These are phyloP conservation scores for Chlamydomonas applanata DNA, from an alignment of 139 green algal species.

Conservation along the genomic window DNA sequence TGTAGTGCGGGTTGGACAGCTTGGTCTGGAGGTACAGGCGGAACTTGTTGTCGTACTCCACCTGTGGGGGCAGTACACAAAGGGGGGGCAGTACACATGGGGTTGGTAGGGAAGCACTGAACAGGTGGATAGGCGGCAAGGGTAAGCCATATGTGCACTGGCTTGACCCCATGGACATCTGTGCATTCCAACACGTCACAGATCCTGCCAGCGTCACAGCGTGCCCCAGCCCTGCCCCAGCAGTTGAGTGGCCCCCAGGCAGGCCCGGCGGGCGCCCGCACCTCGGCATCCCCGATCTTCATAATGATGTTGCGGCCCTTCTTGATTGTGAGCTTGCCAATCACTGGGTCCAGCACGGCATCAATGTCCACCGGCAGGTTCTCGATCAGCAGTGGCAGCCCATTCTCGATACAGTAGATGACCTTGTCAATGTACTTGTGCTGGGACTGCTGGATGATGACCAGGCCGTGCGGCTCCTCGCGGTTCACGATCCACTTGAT, in stretches of 20 bases:
- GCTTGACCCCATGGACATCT: no score
- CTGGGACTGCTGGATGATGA: constrained; percentile 84
- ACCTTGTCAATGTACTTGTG: constrained; percentile 85
- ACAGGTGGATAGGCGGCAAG: neutral
- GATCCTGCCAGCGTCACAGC: no score
- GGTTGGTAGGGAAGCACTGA: neutral
- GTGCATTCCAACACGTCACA: no score
- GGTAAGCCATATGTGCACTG: neutral
- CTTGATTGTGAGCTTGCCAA: constrained; percentile 72
- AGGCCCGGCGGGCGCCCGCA: no score
- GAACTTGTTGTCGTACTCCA: constrained; percentile 51
- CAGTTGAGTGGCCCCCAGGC: no score
- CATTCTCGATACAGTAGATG: constrained; percentile 80
- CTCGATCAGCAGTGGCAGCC: constrained; percentile 84
- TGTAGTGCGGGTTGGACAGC: constrained; percentile 88
- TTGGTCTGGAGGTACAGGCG: constrained; percentile 87
- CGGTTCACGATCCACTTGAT: constrained; percentile 84
- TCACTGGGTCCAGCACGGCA: constrained; percentile 82
- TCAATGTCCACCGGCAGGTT: constrained; percentile 86
- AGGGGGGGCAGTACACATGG: neutral
- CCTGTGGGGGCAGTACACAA: neutral
- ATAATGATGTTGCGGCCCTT: constrained; percentile 73
- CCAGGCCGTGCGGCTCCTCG: constrained; percentile 73
- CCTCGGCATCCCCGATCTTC: constrained; percentile 82
- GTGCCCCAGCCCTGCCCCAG: no score